These are phyloP conservation scores for Cupressus sempervirens DNA, from an alignment of 75 land plant species.

Conservation along the genomic window DNA sequence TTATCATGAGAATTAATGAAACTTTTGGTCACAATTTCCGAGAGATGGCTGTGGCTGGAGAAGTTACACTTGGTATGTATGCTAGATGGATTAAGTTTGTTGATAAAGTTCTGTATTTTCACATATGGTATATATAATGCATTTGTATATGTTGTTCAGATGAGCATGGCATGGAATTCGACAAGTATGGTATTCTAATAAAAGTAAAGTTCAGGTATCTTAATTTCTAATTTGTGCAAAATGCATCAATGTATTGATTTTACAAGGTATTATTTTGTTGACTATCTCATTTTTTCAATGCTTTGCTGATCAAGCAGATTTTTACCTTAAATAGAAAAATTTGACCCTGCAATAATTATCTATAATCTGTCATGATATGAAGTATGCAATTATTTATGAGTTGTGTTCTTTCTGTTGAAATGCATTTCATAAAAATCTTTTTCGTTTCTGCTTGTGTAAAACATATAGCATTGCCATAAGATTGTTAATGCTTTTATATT, in stretches of 20 bases:
- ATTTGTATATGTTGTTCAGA: conserved; percentile 38
- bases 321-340: neutral
- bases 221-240: conserved; percentile 5
- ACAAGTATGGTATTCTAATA: conserved; percentile 86
- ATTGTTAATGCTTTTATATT: neutral
- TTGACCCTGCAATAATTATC: neutral
- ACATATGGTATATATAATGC: neutral
- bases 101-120: neutral
- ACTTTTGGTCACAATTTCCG: conserved; percentile 84
- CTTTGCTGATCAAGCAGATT: neutral
- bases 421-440: neutral
- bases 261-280: neutral
- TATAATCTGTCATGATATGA: neutral
- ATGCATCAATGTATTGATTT: conserved; percentile 7
- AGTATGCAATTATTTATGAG: neutral
- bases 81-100: neutral
- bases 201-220: conserved; percentile 96
- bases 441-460: neutral
- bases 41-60: conserved; percentile 99
- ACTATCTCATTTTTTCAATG: neutral
- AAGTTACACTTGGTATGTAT: conserved; percentile 76
- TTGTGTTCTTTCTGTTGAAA: neutral
- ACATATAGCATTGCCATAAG: neutral
- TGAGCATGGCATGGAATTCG: conserved; percentile 87
- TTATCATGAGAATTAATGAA: conserved; percentile 77